Base-by-base conservation (phyloP, 2,329 filamentous ascomycete genomes). In the Epichloe bromicola region DNA sequence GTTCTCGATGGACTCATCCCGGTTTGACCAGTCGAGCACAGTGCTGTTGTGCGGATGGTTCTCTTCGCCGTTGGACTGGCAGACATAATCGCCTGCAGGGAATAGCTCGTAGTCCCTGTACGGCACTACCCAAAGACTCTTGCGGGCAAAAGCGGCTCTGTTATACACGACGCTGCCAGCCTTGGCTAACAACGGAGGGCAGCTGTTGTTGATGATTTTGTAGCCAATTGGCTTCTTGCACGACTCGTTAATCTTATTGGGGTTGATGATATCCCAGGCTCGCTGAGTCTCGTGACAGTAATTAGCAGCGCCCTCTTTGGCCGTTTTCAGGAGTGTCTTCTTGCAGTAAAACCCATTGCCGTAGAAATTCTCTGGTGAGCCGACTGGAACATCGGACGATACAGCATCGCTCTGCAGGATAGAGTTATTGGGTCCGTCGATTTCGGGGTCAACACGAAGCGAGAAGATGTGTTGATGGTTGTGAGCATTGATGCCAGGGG, bases 391-490 rank as follows among this genome's bases (percentile, higher is more conserved):
- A 0, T 78, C 70, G 0, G 79, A 80, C 10, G 68, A 73, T 1
- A 74, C 70, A 3, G 84, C 83, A 58, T 89, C 85, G 43, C 84
- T 83, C 65, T 86, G 78, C 69, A 86, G 82, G 53, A 89, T 69
- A 0, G 78, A 76, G 63, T 85, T 85, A 20, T 69, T 67, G 55
- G 76, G 70, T 0, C 80, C 80, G 59, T 85, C 80, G 44, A 85
- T 69, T 46, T 80, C 77, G 1, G 82, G 80, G 57, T 86, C 82
- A 17, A 86, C 76, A 1, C 82, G 75, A 20, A 81, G 66, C n/a
- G 72, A 77, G 63, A 86, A 86, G 52, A 86, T 74, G 67, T 86
- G 82, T 61, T 86, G 83, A 57, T 86, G 82, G 64, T 85, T 83
- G 53, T 82, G 79, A 0, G 82, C 83, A 26, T 83, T 68, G 2